Percentiles rank a stretch among this genome's conserved stretches.
Conservation (phyloP, 371 early-diverging fungal genomes). For the Mucor velutinosus region DNA sequence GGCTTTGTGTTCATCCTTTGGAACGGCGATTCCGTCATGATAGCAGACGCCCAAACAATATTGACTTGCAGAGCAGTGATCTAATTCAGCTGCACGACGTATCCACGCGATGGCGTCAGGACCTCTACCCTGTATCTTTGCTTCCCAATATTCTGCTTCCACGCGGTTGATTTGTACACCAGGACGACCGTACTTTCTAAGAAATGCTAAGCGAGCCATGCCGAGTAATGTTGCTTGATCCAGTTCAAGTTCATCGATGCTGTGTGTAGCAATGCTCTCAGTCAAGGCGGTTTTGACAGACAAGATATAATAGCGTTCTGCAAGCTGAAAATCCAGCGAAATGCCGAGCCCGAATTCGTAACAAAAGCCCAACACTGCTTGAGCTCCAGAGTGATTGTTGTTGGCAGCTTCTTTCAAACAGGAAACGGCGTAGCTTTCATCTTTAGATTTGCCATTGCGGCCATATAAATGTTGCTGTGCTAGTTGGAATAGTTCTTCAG, state of each 20-base stretch:
- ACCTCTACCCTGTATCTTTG: constrained; percentile 25
- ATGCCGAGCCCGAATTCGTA: constrained; percentile 83
- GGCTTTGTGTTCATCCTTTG: constrained; percentile 57
- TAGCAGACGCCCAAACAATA: constrained; percentile 75
- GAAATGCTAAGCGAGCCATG: constrained; percentile 65
- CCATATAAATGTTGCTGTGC: constrained; percentile 65
- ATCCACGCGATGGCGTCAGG: constrained; percentile 52
- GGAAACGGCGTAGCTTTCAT: constrained; percentile 48
- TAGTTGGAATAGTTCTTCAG: constrained; percentile 33
- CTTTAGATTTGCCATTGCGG: constrained; percentile 38
- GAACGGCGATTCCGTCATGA: constrained; percentile 71
- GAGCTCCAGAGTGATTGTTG: constrained; percentile 47
- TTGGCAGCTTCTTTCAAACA: constrained; percentile 42
- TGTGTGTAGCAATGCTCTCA: not conserved
- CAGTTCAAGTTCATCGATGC: not conserved
- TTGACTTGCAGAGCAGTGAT: constrained; percentile 47
- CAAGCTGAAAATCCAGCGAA: constrained; percentile 48
- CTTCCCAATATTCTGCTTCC: constrained; percentile 70
- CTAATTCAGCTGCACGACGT: constrained; percentile 51
- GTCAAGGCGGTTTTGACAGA: constrained; percentile 43
- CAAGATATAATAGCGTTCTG: constrained; percentile 65
- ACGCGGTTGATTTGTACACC: constrained; percentile 69
- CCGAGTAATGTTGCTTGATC: constrained; percentile 64
- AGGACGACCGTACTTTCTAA: constrained; percentile 82
- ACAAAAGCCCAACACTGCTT: constrained; percentile 66